A percentile compares a stretch with the other conserved stretches of the same genome.
phyloP scores from a whole-genome alignment of 2,329 filamentous ascomycete species.

The Neonectria coccinea region DNA sequence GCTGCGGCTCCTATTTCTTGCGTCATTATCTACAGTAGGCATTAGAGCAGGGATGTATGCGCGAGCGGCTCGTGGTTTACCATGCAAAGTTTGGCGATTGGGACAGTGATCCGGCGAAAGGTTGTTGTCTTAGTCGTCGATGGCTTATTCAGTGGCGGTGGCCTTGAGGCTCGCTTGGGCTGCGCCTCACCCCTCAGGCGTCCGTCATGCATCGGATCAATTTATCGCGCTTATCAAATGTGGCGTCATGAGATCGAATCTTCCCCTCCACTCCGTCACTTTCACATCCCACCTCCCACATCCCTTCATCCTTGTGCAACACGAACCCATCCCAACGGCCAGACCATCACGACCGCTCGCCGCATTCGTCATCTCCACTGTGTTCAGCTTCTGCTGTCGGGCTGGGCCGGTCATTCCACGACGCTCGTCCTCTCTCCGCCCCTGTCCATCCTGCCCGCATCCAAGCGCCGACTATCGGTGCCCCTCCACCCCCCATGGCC shows the following conservation, averaged over 20 bases:
- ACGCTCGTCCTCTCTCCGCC: constrained; percentile 12
- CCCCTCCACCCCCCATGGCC: constrained; percentile 39
- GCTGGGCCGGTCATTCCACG: constrained; percentile 15
- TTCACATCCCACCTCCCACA: constrained; percentile 19
- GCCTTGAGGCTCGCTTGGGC: constrained; percentile 25
- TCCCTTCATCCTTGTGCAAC: constrained; percentile 32
- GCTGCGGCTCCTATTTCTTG: background rate
- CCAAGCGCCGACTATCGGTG: constrained; percentile 30
- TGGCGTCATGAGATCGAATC: constrained; percentile 39
- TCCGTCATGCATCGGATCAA: constrained; percentile 4
- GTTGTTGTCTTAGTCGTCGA: constrained; percentile 1
- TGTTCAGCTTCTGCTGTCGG: constrained; percentile 29
- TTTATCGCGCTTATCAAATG: constrained; percentile 36
- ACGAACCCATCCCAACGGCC: constrained; percentile 24
- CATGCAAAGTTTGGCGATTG: constrained; percentile 1
- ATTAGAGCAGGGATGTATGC: too few relatives aligned
- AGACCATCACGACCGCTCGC: constrained; percentile 27
- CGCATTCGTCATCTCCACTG: constrained; percentile 37
- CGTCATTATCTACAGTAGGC: constrained; percentile 10
- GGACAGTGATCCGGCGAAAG: background rate
- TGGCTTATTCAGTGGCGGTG: constrained; percentile 7
- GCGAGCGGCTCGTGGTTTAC: too few relatives aligned
- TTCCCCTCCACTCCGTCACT: constrained; percentile 35
- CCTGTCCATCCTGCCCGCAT: constrained; percentile 21
- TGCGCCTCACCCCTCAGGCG: constrained; percentile 36